Conservation (phyloP, 495 filamentous ascomycete species). For the Xylaria nigripes region DNA sequence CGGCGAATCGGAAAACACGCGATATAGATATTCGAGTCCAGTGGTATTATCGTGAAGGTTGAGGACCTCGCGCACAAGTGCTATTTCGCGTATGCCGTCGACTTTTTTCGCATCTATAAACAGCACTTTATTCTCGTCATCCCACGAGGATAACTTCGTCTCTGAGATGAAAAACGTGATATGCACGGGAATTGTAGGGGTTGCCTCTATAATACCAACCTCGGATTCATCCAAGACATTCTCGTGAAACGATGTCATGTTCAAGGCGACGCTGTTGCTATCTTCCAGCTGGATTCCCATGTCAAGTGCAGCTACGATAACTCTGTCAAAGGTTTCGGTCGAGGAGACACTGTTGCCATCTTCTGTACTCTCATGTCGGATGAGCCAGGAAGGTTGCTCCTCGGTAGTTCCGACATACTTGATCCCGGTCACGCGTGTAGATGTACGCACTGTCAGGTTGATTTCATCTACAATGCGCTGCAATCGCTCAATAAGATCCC, state of each 20-base stretch:
- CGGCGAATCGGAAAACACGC: constrained; percentile 13
- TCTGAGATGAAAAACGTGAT: constrained; percentile 18
- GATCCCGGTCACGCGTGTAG: constrained; percentile 15
- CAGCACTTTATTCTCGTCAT: constrained; percentile 14
- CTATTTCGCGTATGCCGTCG: constrained; percentile 14
- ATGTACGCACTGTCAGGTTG: constrained; percentile 5
- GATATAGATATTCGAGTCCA: constrained; percentile 18
- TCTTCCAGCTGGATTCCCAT: constrained; percentile 7
- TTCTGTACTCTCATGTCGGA: constrained; percentile 6
- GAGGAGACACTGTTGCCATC: not conserved
- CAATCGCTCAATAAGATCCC: constrained; percentile 16
- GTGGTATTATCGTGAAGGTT: not conserved
- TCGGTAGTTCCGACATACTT: constrained; percentile 7
- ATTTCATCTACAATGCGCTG: constrained; percentile 13
- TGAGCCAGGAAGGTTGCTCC: constrained; percentile 13
- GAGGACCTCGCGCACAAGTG: constrained; percentile 14
- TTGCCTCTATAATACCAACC: not conserved
- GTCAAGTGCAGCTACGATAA: constrained; percentile 16
- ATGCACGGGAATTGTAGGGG: constrained; percentile 11
- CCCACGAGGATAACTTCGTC: not conserved
- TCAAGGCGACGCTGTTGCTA: constrained; percentile 1
- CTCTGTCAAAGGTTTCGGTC: constrained; percentile 19
- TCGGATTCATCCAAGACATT: not conserved
- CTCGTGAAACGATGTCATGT: not conserved
- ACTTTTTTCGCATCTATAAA: constrained; percentile 13